Evolutionary conservation across 2,329 filamentous ascomycete species (phyloP), one percentile per base, ranked within the genome.

Genomic region (Trichoderma guizhouense): DNA sequence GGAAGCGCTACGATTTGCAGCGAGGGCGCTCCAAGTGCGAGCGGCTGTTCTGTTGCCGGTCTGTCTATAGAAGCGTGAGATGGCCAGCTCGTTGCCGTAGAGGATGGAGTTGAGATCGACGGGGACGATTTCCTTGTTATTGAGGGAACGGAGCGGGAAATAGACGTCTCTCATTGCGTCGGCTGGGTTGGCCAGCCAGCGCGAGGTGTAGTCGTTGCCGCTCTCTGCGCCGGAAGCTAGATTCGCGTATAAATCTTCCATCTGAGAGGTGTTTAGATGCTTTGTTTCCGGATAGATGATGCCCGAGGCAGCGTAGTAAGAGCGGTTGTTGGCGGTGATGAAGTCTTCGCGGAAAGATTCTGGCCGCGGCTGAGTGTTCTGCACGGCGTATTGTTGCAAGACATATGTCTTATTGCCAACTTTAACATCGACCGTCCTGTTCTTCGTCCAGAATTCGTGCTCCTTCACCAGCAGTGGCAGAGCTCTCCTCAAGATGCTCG

Each of bases 51-150:
- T 76, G 77, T 91, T 87, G 69, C 87, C 87, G 0, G 83, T 82
- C 26, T 80, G 77, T 53, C 84, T 82, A 73, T 88, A 83, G 77
- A 91, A 90, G 3, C 81, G 76, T 12, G 87, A 83, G 67, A 92
- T 89, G 65, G 85, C 83, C 2, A 87, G 81, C 76, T 92, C 90
- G 74, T 91, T 91, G 75, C 85, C 85, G 78, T 92, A 92, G 9
- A 92, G 80, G 58, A 92, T 91, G 1, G 89, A 88, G 79, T 92
- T 92, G 73, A 92, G 84, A 71, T 92, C 90, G 2, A 92, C 88
- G 1, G 89, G 88, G 1, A 92, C 81, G 12, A 87, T 84, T 60
- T 88, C 84, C 71, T 82, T 81, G 7, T 86, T 86, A 78, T 91
- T 91, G 57, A 92, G 84, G 15, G 86, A 90, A 36, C 90, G 86